A percentile compares a stretch with the other conserved stretches of the same genome.
These are phyloP conservation scores for Theobroma cacao DNA, from an alignment of 345 rosid genomes.

Conservation along the genomic window DNA sequence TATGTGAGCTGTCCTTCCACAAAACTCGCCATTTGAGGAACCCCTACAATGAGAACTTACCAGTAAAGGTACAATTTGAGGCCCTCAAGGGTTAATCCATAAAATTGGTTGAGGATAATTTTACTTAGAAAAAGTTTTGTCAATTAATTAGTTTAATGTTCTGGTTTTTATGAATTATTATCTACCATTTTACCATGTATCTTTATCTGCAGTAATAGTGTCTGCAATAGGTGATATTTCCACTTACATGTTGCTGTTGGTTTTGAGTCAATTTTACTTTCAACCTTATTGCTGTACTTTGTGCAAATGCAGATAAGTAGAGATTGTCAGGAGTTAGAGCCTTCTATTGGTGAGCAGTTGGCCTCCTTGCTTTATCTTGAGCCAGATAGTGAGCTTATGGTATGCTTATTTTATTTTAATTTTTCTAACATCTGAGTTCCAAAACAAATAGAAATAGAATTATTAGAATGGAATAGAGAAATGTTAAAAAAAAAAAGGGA, in stretches of 20 bases:
- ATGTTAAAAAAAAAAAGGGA: not conserved
- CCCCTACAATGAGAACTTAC: slow-evolving; percentile 95
- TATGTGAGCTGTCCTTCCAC: slow-evolving; percentile 93
- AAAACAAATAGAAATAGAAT: not conserved
- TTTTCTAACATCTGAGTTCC: not conserved
- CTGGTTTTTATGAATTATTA: not conserved
- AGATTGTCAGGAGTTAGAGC: slow-evolving; percentile 98
- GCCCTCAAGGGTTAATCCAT: not conserved
- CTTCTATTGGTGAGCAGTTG: slow-evolving; percentile 89
- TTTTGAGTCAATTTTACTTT: not conserved
- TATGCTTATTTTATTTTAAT: slow-evolving; percentile 30
- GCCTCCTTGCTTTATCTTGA: slow-evolving; percentile 91
- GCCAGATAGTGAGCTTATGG: slow-evolving; percentile 99
- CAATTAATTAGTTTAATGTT: not conserved
- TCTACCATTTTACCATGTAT: not conserved
- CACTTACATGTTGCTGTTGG: not conserved
- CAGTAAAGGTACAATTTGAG: slow-evolving; percentile 69
- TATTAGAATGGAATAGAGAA: not conserved
- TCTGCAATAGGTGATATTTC: not conserved
- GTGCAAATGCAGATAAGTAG: slow-evolving; percentile 76
- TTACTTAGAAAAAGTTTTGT: not conserved
- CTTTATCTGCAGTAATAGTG: not conserved
- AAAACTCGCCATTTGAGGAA: slow-evolving; percentile 92
- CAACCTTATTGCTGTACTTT: slow-evolving; percentile 21
- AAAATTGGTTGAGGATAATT: not conserved